Base-by-base conservation (phyloP, 2,329 filamentous ascomycete species). In the Beauveria rudraprayagi region DNA sequence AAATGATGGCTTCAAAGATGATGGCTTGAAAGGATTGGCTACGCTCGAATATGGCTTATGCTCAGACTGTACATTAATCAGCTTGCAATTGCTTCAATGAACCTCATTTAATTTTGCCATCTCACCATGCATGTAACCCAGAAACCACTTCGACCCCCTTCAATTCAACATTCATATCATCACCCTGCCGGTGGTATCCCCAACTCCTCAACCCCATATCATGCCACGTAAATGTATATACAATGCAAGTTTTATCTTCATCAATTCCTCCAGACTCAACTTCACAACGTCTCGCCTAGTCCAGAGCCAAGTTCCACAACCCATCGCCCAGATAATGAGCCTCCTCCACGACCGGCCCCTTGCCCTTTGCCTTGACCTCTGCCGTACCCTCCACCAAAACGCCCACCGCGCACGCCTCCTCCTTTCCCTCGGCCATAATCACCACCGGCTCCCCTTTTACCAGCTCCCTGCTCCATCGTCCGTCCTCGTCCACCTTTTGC, bases 301-400 rank as follows among this genome's bases (percentile, higher is more conserved):
- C 79, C 22, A 78, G 73, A 26, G 67, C 70, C 64, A 96, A 72
- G 68, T 82, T 90, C 94, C 94, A 99, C 67, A 99, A 77, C 19
- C 93, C 94, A 79, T 99, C 94, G 0, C 94, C 94, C 59, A 97
- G 73, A 77, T 88, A 97, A 81, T 99, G 94, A 37, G 91, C 91
- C 63, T 92, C 89, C 78, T 97, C 93, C 67, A 97, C 90, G 17
- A 92, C 94, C 6, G 92, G 90, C 0, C 94, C 94, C 78, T 97
- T 97, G 66, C 91, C 92, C 78, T 93, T 93, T 66, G 86, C 87
- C 83, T 94, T 96, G 73, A 96, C 92, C 75, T 97, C 92, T 74
- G 88, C 87, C 0, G 94, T 97, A 3, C 92, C 89, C 70, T 88
- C 85, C 69, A 91, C 91, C 71, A 99, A 72, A 65, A 89, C 79